Evolutionary conservation across 352 stramenopile species (phyloP).

Genomic region (Phytophthora melonis): DNA sequence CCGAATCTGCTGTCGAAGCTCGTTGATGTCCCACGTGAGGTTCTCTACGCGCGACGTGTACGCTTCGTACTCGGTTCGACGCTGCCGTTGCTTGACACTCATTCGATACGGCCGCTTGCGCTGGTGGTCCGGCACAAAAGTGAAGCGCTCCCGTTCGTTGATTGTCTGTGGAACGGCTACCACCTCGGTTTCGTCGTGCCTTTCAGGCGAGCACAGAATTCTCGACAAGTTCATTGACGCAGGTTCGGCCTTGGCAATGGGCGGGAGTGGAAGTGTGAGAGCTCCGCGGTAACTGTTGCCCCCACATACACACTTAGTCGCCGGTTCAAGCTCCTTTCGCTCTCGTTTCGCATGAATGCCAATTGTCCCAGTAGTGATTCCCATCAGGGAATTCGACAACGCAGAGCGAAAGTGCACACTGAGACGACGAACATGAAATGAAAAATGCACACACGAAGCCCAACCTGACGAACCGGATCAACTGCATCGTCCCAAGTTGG

Average conservation of each 20-base stretch:
- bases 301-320: too few relatives aligned
- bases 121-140: background rate
- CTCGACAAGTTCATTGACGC: background rate
- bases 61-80: too few relatives aligned
- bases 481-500: too few relatives aligned
- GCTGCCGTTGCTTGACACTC: too few relatives aligned
- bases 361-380: background rate
- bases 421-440: background rate
- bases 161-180: background rate
- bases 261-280: background rate
- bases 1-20: background rate
- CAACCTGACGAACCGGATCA: too few relatives aligned
- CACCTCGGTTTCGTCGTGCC: background rate
- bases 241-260: background rate
- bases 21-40: background rate
- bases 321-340: background rate
- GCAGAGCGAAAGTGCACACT: too few relatives aligned
- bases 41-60: too few relatives aligned
- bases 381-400: too few relatives aligned
- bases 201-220: background rate
- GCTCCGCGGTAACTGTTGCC: too few relatives aligned
- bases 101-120: too few relatives aligned
- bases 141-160: background rate
- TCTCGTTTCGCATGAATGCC: background rate
- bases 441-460: background rate